These are phyloP conservation scores for Claviceps sp. DNA, from an alignment of 2,329 filamentous ascomycete species.

Conservation along the genomic window DNA sequence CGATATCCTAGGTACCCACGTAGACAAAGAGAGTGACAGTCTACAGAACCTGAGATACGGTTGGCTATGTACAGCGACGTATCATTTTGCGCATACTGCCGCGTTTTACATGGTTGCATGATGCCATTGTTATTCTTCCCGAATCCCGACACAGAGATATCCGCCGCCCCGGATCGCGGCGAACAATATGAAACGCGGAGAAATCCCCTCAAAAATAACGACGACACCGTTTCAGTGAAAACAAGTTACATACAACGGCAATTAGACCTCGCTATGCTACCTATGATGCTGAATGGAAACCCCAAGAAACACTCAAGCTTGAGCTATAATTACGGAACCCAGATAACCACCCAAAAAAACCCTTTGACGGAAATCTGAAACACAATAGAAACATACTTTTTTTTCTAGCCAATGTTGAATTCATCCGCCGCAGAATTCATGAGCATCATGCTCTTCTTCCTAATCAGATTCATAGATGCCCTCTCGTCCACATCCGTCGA, in stretches of 20 bases:
- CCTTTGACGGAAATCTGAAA: no score
- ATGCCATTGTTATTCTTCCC: no score
- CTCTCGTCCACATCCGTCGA: slow-evolving; percentile 16
- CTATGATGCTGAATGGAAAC: neutral
- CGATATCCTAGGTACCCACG: neutral
- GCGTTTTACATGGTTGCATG: no score
- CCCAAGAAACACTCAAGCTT: neutral
- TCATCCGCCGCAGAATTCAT: slow-evolving; percentile 51
- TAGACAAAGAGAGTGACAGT: no score
- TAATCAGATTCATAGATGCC: slow-evolving; percentile 31
- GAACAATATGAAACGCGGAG: no score
- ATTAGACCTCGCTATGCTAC: neutral
- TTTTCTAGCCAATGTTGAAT: slow-evolving; percentile 50
- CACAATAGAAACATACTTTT: neutral
- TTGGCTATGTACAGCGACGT: no score
- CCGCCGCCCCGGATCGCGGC: no score
- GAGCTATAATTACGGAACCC: neutral
- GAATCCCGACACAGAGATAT: no score
- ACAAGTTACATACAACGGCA: neutral
- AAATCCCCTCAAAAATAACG: neutral
- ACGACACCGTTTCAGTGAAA: neutral
- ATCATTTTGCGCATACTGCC: no score
- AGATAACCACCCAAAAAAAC: no score
- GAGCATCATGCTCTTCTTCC: slow-evolving; percentile 51
- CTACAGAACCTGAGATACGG: no score